Percentiles rank a stretch among this genome's conserved stretches.
Conservation (phyloP, 352 stramenopile genomes). For the Globisporangium alternatum region DNA sequence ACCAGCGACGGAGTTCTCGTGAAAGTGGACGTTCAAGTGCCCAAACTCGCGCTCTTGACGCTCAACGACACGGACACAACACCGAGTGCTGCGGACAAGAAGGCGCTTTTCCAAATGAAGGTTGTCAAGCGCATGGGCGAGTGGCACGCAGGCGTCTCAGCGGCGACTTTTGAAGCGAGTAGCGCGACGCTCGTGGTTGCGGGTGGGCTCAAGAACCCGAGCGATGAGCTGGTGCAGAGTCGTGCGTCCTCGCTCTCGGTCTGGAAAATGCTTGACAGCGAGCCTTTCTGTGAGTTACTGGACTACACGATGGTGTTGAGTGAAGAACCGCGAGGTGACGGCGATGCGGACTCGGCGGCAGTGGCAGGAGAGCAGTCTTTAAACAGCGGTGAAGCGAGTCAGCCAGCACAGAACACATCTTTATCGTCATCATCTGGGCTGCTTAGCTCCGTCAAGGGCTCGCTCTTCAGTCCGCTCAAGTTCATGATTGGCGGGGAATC, state of each 20-base stretch:
- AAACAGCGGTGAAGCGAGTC: neutral
- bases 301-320: conserved; percentile 69
- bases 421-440: neutral
- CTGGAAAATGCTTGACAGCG: conserved; percentile 42
- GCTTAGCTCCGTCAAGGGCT: conserved; percentile 19
- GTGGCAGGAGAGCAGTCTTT: neutral
- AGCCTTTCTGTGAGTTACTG: conserved; percentile 49
- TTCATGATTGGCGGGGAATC: conserved; percentile 35
- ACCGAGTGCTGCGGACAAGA: conserved; percentile 8
- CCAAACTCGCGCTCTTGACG: conserved; percentile 40
- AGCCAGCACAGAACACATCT: neutral
- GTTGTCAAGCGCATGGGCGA: conserved; percentile 42
- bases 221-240: conserved; percentile 39
- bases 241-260: conserved; percentile 64
- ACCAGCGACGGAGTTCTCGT: conserved; percentile 39
- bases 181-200: conserved; percentile 48
- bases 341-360: neutral
- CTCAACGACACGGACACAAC: conserved; percentile 17
- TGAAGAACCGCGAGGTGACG: conserved; percentile 3
- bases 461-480: conserved; percentile 32
- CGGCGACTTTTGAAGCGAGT: conserved; percentile 35
- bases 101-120: conserved; percentile 34
- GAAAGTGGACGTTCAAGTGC: conserved; percentile 43
- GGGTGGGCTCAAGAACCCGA: conserved; percentile 54
- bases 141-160: conserved; percentile 57